Base-by-base conservation (phyloP, 768 basidiomycete genomes). In the Floccularia luteovirens region DNA sequence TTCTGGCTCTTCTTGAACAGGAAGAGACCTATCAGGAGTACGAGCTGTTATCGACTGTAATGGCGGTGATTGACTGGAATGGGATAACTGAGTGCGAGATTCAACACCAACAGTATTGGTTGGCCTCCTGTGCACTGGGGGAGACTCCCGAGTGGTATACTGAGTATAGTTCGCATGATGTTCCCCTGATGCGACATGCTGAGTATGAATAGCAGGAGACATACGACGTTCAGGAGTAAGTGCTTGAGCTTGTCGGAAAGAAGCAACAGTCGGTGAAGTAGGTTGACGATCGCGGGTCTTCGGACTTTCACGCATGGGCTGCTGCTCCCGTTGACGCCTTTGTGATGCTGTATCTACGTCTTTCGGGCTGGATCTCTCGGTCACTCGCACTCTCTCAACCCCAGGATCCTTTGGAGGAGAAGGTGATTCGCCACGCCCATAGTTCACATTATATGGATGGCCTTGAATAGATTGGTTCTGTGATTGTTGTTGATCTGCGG, bases 1-100 rank as follows among this genome's bases (percentile, higher is more conserved):
- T 49, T 85, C 82, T 21, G 71, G 70, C 45, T 85, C 83, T 53
- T 87, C 84, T 55, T 88, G 84, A 2, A 86, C 72, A 14, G 84
- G 84, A 19, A 88, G 66, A 12, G 83, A 83, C 24, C 82, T 69
- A 55, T 85, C 83, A 1, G 84, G 77, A 16, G 77, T 76, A 16
- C 80, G 75, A 4, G 71, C 64, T 43, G 64, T 53, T 54, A 72
- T 65, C 7, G 67, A 55, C 50, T 77, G 79, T 39, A 70, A 46
- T 13, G 79, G 77, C 0, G 79, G 73, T 0, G 79, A 76, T 47
- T 77, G 74, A 31, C 63, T 73, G 20, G 67, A 59, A 42, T 60
- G 47, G 19, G 63, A 59, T 21, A 67, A 56, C 45, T 53, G 54
- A 22, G 54, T 44, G 41, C 56, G 59, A 31, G 43, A 40, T 23